Base-by-base conservation (phyloP, 345 rosid genomes). In the Sapria himalayana region DNA sequence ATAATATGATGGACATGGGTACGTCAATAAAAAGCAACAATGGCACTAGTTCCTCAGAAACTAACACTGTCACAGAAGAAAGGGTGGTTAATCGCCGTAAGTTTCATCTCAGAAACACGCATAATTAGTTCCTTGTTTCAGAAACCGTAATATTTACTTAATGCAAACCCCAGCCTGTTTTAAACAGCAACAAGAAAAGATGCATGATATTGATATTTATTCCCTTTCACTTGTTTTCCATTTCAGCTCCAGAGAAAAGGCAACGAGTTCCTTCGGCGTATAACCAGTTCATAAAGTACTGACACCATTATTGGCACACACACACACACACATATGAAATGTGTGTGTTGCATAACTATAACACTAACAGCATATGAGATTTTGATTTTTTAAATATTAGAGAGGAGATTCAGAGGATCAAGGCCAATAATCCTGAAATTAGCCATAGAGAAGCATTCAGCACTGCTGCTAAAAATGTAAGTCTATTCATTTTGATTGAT, bases 321-420 rank as follows among this genome's bases (percentile, higher is more conserved):
- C n/a, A n/a, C n/a, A n/a, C n/a, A n/a, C n/a, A n/a, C n/a, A n/a
- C n/a, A n/a, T n/a, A n/a, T n/a, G n/a, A n/a, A n/a, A n/a, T n/a
- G n/a, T n/a, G n/a, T 43, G 8, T 19, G 21, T 20, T 19, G 14
- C 12, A 18, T 36, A 14, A 22, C 29, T 13, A 27, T 20, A 27
- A 7, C 29, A 2, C 14, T 1, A 39, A 39, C 15, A 15, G 39
- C 19, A 33, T 13, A 23, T 34, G 27, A 13, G 15, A 19, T 22
- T 27, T n/a, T 9, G 12, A 5, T 17, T 14, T 16, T 1, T 27
- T 7, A n/a, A 10, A 33, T 44, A 47, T 52, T 41, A 86, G 97
- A 50, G 94, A 86, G 79, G 94, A 86, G 76, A 86, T 86, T 48
- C 94, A 81, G 55, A 86, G 97, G 82, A 86, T 86, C 61, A 86